Percentiles rank a stretch among this genome's conserved stretches.
phyloP scores from a whole-genome alignment of 768 basidiomycete genomes.

The Termitomyces sp. region DNA sequence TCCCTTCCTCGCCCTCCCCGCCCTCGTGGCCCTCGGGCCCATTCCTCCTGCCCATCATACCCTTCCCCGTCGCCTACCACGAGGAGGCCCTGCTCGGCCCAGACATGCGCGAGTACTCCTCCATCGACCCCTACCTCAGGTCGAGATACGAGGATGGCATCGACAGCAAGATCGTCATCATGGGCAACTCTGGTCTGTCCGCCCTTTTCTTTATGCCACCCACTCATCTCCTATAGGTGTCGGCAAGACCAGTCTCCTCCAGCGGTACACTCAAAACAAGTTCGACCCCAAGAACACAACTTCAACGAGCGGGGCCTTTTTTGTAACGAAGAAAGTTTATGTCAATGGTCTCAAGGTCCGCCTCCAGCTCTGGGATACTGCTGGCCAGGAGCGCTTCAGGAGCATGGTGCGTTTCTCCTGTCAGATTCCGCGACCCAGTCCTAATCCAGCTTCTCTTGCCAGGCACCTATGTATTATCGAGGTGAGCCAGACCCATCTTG shows the following conservation, averaged over 20 bases:
- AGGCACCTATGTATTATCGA: constrained; percentile 97
- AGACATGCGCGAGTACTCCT: constrained; percentile 52
- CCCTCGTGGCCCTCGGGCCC: constrained; percentile 43
- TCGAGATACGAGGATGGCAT: constrained; percentile 77
- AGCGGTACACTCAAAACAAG: constrained; percentile 86
- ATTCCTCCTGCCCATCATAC: constrained; percentile 11
- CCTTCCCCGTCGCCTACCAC: constrained; percentile 14
- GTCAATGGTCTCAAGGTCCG: constrained; percentile 83
- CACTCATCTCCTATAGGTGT: constrained; percentile 48
- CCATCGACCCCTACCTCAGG: constrained; percentile 60
- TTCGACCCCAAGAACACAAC: constrained; percentile 87
- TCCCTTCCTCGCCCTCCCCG: constrained; percentile 26
- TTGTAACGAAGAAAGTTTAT: constrained; percentile 88
- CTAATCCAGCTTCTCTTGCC: constrained; percentile 13
- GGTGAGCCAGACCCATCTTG: constrained; percentile 23
- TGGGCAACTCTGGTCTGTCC: constrained; percentile 64
- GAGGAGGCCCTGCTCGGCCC: constrained; percentile 16
- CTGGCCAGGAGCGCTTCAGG: constrained; percentile 89
- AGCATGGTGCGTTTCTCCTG: constrained; percentile 61
- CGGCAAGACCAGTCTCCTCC: constrained; percentile 87
- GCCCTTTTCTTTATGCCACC: constrained; percentile 8
- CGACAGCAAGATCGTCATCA: constrained; percentile 94
- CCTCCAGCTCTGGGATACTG: constrained; percentile 89
- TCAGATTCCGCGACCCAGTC: constrained; percentile 8
- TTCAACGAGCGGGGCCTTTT: constrained; percentile 89